Evolutionary conservation across 805 yeast species (phyloP).

Genomic region (Barnettozyma salicaria): DNA sequence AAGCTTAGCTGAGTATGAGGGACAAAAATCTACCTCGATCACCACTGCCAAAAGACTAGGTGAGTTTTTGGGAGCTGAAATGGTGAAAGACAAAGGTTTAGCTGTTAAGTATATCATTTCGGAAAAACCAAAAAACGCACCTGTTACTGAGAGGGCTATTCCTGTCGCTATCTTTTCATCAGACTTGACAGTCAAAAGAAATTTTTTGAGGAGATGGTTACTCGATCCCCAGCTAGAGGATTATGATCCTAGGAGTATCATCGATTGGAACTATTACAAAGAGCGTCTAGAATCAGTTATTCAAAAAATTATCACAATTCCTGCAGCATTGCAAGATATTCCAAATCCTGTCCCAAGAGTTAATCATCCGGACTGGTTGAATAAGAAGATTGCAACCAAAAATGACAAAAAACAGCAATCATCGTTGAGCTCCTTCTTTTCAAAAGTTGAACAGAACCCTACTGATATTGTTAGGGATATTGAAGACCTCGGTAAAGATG

Average conservation of each 20-base stretch:
- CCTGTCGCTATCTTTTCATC: constrained; percentile 96
- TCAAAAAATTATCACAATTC: constrained; percentile 92
- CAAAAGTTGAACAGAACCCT: constrained; percentile 37
- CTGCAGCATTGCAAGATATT: constrained; percentile 90
- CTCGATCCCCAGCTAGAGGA: constrained; percentile 67
- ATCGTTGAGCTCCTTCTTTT: constrained; percentile 53
- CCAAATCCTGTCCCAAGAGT: constrained; percentile 93
- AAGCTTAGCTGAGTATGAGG: constrained; percentile 80
- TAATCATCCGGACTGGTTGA: constrained; percentile 90
- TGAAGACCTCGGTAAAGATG: constrained; percentile 57
- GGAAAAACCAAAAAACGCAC: constrained; percentile 72
- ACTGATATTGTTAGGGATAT: constrained; percentile 52
- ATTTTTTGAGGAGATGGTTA: constrained; percentile 81
- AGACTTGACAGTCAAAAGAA: constrained; percentile 60
- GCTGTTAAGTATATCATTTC: constrained; percentile 93
- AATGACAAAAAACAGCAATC: constrained; percentile 71
- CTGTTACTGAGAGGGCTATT: constrained; percentile 92
- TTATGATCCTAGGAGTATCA: constrained; percentile 81
- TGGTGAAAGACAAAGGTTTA: constrained; percentile 94
- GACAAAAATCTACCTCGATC: constrained; percentile 89
- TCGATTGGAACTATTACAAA: constrained; percentile 91
- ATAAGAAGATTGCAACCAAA: constrained; percentile 49
- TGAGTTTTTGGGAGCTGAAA: constrained; percentile 90
- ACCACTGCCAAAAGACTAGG: constrained; percentile 92
- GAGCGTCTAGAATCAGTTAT: constrained; percentile 90